Conservation (phyloP, 345 rosid genomes). For the Cardamine resedifolia region DNA sequence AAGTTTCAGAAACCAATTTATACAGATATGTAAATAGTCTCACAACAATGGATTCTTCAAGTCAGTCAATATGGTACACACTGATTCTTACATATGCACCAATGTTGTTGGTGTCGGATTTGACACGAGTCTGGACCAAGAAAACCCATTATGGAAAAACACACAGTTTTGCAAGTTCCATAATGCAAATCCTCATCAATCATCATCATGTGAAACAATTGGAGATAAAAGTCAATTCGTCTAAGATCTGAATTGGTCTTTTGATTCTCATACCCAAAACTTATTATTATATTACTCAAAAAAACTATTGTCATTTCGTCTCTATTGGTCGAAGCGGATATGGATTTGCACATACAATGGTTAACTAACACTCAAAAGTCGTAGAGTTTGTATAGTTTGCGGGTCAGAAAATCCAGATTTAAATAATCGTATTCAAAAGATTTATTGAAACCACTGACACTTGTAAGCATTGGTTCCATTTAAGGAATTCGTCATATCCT, state of each 20-base stretch:
- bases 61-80: neutral
- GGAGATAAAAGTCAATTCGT: neutral
- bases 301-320: neutral
- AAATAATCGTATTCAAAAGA: neutral
- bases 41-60: neutral
- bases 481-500: neutral
- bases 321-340: neutral
- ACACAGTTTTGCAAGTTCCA: neutral
- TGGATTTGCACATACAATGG: neutral
- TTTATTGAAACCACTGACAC: constrained; percentile 2
- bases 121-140: neutral
- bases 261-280: neutral
- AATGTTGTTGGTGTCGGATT: neutral
- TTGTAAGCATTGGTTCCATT: constrained; percentile 10
- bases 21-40: neutral
- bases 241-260: constrained; percentile 1
- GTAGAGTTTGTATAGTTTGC: neutral
- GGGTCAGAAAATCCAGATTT: neutral
- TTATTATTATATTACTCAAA: constrained; percentile 8
- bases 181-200: neutral
- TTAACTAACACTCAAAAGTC: neutral
- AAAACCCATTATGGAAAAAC: too few relatives aligned
- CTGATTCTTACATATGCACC: neutral
- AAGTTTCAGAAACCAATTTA: neutral
- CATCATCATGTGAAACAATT: neutral